Base-by-base conservation (phyloP, 108 stramenopile genomes). In the Cyclostephanos invisitatus region DNA sequence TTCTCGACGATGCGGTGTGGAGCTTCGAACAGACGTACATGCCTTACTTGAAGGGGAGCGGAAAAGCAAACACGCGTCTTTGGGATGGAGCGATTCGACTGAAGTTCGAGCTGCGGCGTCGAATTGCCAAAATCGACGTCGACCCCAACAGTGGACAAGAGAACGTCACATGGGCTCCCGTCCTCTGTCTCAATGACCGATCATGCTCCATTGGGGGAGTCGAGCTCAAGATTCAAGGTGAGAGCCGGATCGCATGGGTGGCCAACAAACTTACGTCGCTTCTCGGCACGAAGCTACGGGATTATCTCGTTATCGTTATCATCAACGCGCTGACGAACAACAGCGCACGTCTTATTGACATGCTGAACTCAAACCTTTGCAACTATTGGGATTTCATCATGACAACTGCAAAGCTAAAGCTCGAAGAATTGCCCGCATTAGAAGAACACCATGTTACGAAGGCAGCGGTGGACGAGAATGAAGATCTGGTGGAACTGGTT, bases 1-100 rank as follows among this genome's bases (percentile, higher is more conserved):
- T 83, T n/a, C 69, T 95, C 53, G 86, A 95, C 61, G 81, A 88
- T 81, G 91, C 89, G 10, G 67, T 75, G 20, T 95, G 93, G 93
- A 81, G 87, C 46, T 96, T 96, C 62, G 95, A 92, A 69, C 95
- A 96, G 68, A 96, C 95, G 27, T 96, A 96, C 70, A 86, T 96
- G 83, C 95, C 95, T 0, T 93, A 96, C 56, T 51, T 96, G 64
- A 92, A 93, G 75, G 95, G 92, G 59, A 81, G 74, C 28, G 95
- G 95, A 8, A 84, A 78, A 32, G 89, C 89, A 14, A 83, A 96
- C 64, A 86, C 91, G 7, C 83, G 83, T 22, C 77, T 96, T 46
- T 89, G 81, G 44, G 85, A 85, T 62, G 95, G 91, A 12, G 71
- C 85, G 44, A 90, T 96, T 48, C 80, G 90, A 46, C 82, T 96